Percentiles rank a stretch among this genome's conserved stretches.
Conservation (phyloP, 2,329 filamentous ascomycete genomes). For the Calonectria hawksworthii region DNA sequence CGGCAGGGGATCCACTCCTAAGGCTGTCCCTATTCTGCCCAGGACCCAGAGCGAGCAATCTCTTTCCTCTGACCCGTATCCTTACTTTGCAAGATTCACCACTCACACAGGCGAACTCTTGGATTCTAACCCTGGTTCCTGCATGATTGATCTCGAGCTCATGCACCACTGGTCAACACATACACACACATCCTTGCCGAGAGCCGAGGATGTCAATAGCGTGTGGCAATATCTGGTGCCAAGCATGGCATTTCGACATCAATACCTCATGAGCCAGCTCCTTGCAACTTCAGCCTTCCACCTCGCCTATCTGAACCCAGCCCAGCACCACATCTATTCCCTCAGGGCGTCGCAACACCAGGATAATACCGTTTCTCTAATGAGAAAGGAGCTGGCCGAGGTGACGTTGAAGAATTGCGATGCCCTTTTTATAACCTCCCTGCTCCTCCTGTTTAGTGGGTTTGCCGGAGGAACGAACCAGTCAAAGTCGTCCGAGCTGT, state of each 20-base stretch:
- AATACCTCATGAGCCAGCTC: constrained; percentile 1
- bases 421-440: not conserved
- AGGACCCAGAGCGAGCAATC: not conserved
- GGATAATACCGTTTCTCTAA: not conserved
- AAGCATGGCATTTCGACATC: not conserved
- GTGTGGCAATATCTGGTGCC: not conserved
- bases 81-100: not conserved
- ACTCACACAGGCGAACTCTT: not conserved
- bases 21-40: not conserved
- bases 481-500: not conserved
- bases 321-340: not conserved
- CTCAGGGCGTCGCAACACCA: not conserved
- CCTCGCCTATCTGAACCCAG: not conserved
- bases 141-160: constrained; percentile 3
- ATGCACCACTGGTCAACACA: constrained; percentile 5
- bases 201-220: not conserved
- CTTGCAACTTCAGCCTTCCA: not conserved
- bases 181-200: not conserved
- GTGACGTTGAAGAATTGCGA: not conserved
- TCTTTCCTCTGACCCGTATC: not conserved
- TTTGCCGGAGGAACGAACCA: not conserved
- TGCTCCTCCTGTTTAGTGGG: not conserved
- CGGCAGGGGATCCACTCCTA: not conserved
- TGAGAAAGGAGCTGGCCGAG: not conserved
- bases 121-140: not conserved